Percentiles rank a stretch among this genome's conserved stretches.
These are phyloP conservation scores for Carex littledalei DNA, from an alignment of 176 grass and related monocot genomes.

Conservation along the genomic window DNA sequence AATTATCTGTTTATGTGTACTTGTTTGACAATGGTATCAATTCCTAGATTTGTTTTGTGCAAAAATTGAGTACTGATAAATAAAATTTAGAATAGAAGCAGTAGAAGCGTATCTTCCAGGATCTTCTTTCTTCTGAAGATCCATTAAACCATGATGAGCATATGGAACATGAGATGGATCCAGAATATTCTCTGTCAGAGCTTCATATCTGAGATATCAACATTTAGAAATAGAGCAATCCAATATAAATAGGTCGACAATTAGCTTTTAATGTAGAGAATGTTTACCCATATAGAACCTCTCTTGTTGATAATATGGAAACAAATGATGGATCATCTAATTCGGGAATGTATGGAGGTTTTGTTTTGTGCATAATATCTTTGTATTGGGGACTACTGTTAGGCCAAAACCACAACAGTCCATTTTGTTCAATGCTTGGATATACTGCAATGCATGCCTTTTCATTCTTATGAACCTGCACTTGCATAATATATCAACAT, in stretches of 20 bases:
- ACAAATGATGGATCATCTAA: constrained; percentile 64
- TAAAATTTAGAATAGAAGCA: not conserved
- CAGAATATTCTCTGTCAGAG: constrained; percentile 67
- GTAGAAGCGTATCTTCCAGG: constrained; percentile 42
- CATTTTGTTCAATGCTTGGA: constrained; percentile 65
- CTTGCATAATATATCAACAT: not conserved
- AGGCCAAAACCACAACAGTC: constrained; percentile 83
- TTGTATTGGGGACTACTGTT: constrained; percentile 39
- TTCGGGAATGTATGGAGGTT: constrained; percentile 46
- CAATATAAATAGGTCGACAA: too few relatives aligned
- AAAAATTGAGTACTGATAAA: not conserved
- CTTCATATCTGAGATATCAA: constrained; percentile 49
- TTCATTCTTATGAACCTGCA: constrained; percentile 57
- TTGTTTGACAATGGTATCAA: too few relatives aligned
- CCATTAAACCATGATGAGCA: constrained; percentile 55
- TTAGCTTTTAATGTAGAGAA: too few relatives aligned
- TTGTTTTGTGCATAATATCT: constrained; percentile 42
- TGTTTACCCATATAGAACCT: constrained; percentile 59
- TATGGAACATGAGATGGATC: constrained; percentile 71
- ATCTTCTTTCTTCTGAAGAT: constrained; percentile 22
- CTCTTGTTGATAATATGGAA: constrained; percentile 27
- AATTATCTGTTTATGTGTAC: too few relatives aligned
- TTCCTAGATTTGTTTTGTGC: not conserved
- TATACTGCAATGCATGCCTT: constrained; percentile 63
- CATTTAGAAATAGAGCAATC: not conserved